A percentile compares a stretch with the other conserved stretches of the same genome.
phyloP scores from a whole-genome alignment of 345 rosid genomes.

The Camelina sativa region DNA sequence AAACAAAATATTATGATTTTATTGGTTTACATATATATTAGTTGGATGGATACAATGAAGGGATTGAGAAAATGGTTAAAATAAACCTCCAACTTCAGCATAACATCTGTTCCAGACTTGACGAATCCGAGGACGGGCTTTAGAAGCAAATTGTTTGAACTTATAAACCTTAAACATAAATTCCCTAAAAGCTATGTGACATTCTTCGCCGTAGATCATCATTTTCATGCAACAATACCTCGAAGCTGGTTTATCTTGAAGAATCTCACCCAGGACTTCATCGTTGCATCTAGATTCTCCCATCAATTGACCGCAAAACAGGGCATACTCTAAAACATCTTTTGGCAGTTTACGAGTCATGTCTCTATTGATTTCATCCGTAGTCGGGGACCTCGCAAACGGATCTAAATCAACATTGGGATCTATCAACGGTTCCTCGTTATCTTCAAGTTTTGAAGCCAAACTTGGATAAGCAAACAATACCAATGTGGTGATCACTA shows the following conservation, averaged over 20 bases:
- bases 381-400: not conserved
- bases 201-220: not conserved
- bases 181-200: not conserved
- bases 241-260: constrained; percentile 16
- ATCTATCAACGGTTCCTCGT: constrained; percentile 15
- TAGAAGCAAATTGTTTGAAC: not conserved
- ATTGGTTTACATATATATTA: not conserved
- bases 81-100: not conserved
- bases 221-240: not conserved
- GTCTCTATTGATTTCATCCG: not conserved
- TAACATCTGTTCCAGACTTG: constrained; percentile 13
- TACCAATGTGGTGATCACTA: not conserved
- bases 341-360: not conserved
- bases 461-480: not conserved
- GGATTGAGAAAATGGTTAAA: no score
- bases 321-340: not conserved
- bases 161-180: not conserved
- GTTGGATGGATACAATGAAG: not conserved
- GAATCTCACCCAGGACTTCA: not conserved
- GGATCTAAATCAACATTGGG: not conserved
- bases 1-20: not conserved
- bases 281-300: not conserved
- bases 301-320: not conserved
- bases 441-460: not conserved
- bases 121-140: not conserved